These are phyloP conservation scores for Inga laurina DNA, from an alignment of 306 rosid genomes.

Conservation along the genomic window DNA sequence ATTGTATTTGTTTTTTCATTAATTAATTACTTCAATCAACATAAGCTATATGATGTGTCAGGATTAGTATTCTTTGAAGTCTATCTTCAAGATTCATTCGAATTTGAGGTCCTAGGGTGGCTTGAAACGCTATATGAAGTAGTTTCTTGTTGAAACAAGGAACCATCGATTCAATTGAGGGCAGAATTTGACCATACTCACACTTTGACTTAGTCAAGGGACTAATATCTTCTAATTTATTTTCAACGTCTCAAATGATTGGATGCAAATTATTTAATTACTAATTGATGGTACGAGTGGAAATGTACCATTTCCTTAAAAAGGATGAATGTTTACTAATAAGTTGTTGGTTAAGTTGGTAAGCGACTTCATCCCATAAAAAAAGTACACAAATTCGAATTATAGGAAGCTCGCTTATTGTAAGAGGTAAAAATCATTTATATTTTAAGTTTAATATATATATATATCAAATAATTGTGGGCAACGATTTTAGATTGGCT, in stretches of 20 bases:
- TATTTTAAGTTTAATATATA: no score
- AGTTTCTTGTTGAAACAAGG: not conserved
- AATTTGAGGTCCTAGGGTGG: not conserved
- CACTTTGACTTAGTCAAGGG: not conserved
- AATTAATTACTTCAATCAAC: not conserved
- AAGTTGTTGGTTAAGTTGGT: no score
- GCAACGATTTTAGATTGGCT: no score
- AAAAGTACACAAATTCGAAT: no score
- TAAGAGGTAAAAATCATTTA: no score
- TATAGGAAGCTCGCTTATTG: no score
- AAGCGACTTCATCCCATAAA: no score
- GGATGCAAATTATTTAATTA: not conserved
- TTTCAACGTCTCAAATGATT: not conserved
- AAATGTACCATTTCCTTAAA: no score
- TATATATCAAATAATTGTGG: not conserved
- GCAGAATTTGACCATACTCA: not conserved
- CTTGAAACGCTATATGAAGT: not conserved
- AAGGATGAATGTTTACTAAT: no score
- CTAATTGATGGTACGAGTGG: not conserved
- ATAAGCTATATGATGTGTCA: not conserved
- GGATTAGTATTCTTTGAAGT: not conserved
- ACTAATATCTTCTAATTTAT: no score
- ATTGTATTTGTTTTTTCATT: not conserved
- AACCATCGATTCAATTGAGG: not conserved
- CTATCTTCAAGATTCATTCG: not conserved